phyloP scores from a whole-genome alignment of 2,329 filamentous ascomycete species.

The Metarhizium rileyi region DNA sequence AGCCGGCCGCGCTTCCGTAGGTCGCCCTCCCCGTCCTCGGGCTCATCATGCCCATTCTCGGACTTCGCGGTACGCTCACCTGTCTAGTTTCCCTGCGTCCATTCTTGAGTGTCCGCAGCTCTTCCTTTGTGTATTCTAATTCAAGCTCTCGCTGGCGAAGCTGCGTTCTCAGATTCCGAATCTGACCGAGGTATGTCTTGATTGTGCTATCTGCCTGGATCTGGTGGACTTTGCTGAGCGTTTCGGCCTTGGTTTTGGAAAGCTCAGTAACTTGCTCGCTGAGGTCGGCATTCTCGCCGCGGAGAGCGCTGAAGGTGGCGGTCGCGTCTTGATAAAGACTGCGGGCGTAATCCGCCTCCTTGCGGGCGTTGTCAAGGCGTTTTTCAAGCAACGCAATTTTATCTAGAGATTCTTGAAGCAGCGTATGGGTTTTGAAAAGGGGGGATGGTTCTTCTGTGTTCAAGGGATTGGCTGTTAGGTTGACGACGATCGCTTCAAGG shows the following conservation, averaged over 20 bases:
- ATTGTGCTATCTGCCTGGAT: slow-evolving; percentile 30
- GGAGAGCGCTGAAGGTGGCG: slow-evolving; percentile 33
- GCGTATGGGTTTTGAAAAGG: slow-evolving; percentile 18
- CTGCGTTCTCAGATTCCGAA: slow-evolving; percentile 30
- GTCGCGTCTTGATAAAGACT: slow-evolving; percentile 50
- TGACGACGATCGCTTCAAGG: slow-evolving; percentile 24
- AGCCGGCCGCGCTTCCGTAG: slow-evolving; percentile 19
- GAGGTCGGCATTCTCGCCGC: slow-evolving; percentile 37
- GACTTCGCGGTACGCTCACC: slow-evolving; percentile 47
- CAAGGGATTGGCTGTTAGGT: slow-evolving; percentile 17
- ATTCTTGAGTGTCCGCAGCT: slow-evolving; percentile 37
- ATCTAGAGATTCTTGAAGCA: slow-evolving; percentile 26
- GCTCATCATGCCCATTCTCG: slow-evolving; percentile 44
- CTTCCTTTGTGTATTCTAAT: slow-evolving; percentile 36
- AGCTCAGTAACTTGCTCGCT: slow-evolving; percentile 31
- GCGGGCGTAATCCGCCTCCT: slow-evolving; percentile 47
- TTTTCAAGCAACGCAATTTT: slow-evolving; percentile 32
- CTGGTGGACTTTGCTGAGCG: slow-evolving; percentile 36
- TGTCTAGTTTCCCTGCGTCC: slow-evolving; percentile 46
- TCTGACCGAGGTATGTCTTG: slow-evolving; percentile 26
- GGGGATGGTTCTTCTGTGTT: slow-evolving; percentile 16
- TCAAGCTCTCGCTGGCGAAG: slow-evolving; percentile 43
- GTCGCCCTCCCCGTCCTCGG: slow-evolving; percentile 28
- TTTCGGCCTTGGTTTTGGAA: slow-evolving; percentile 31
- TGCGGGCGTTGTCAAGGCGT: slow-evolving; percentile 30